Evolutionary conservation across 768 basidiomycete species (phyloP), one percentile per base, ranked within the genome.

Genomic region (Leccinum sublutescens): DNA sequence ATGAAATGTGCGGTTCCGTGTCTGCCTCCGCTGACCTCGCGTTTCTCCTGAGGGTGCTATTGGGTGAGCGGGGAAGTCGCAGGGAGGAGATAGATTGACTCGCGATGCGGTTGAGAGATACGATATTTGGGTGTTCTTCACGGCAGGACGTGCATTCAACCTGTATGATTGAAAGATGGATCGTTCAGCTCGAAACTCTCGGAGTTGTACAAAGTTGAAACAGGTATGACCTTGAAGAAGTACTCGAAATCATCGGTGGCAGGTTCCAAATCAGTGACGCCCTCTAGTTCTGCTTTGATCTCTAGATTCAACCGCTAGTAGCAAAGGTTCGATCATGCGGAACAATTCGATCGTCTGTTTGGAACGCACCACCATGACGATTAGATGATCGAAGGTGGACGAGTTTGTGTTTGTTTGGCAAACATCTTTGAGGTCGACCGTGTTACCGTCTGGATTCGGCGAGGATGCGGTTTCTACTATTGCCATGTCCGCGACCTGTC

Each of bases 81-180:
- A 38, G n/a, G 8, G 27, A 50, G 49, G 48, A 40, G 4, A 31
- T 10, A 29, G 21, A 56, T 29, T 5, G 53, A 25, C 67, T 60
- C 71, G 93, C 92, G 55, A 74, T 63, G 50, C 88, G 86, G 65
- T 94, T 93, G 59, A 94, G 68, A 36, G 87, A 74, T 3, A 94
- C 84, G 51, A 78, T 61, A 63, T 90, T 93, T 4, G 87, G 83
- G 65, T 94, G 92, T 4, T 74, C 73, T 74, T 93, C 91, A 56
- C 89, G 79, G 68, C 92, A 94, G 68, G 84, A 88, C 33, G 79
- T 91, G 72, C 92, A 94, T 74, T 85, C 82, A 11, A 94, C 89
- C 90, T 85, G 51, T 10, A 47, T 23, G 36, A 60, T 40, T 21
- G 34, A 27, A 53, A 53, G 50, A 50, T 31, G 43, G 7, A 49